Percentiles rank a stretch among this genome's conserved stretches.
Conservation (phyloP, 306 rosid species). For the Medicago ruthenica region DNA sequence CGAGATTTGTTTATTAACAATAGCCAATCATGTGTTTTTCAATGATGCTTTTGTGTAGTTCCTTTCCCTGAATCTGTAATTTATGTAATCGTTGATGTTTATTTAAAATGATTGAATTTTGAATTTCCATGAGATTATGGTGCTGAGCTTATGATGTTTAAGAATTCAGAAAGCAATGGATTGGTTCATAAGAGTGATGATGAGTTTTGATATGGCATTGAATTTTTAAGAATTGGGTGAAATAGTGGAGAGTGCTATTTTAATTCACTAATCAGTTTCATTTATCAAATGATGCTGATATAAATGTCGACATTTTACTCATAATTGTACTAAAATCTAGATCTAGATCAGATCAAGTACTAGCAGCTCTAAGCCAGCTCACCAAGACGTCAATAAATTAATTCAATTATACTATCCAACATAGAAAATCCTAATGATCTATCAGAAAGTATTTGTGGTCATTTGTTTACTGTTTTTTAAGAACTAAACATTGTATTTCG, state of each 20-base stretch:
- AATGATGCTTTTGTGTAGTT: no score
- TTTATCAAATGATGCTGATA: conserved; percentile 5
- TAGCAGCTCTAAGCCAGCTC: conserved; percentile 5
- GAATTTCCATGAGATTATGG: no score
- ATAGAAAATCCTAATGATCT: conserved; percentile 12
- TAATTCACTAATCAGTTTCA: not conserved
- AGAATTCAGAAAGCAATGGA: not conserved
- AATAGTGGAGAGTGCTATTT: not conserved
- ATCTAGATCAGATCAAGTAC: not conserved
- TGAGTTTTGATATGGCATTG: not conserved
- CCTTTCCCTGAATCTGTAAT: no score
- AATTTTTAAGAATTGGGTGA: not conserved
- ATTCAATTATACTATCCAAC: conserved; percentile 16
- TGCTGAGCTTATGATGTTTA: no score
- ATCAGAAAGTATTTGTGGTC: conserved; percentile 15
- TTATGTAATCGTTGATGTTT: no score
- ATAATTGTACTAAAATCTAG: conserved; percentile 16
- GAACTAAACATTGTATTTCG: not conserved
- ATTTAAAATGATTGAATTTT: no score
- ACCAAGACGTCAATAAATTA: not conserved
- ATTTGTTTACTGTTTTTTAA: not conserved
- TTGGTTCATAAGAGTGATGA: conserved; percentile 5
- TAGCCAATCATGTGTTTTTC: no score
- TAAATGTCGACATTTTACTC: not conserved
- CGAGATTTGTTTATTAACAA: no score